These are phyloP conservation scores for Candolleomyces eurysporus DNA, from an alignment of 768 basidiomycete species.

Conservation along the genomic window DNA sequence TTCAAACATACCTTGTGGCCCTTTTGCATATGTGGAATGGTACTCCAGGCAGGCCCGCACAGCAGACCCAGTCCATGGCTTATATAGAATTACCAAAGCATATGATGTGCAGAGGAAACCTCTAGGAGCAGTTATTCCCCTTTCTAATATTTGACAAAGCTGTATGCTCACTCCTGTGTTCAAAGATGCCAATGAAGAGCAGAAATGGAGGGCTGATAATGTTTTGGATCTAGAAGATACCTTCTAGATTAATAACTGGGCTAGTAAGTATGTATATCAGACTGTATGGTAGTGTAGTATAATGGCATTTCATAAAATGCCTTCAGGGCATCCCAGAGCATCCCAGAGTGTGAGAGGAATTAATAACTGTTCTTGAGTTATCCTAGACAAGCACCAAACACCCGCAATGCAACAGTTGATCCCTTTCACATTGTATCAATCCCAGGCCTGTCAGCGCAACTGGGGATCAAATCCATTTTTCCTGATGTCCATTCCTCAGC, in stretches of 20 bases:
- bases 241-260: constrained; percentile 26
- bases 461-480: not conserved
- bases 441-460: not conserved
- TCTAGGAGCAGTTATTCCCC: constrained; percentile 23
- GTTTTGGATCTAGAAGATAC: constrained; percentile 17
- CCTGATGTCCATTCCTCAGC: not conserved
- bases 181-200: constrained; percentile 3
- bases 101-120: constrained; percentile 4
- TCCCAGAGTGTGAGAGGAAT: not conserved
- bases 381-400: not conserved
- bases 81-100: not conserved
- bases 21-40: constrained; percentile 9
- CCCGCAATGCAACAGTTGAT: not conserved
- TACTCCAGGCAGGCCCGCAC: not conserved
- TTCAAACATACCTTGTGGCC: constrained; percentile 11
- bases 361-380: not conserved
- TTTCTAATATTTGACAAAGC: constrained; percentile 26
- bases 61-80: constrained; percentile 3
- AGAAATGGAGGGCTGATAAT: constrained; percentile 12
- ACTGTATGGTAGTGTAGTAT: constrained; percentile 21
- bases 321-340: not conserved
- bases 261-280: constrained; percentile 24
- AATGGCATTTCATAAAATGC: not conserved
- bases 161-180: constrained; percentile 31
- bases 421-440: not conserved